These are phyloP conservation scores for Ehretia macrophylla DNA, from an alignment of 257 asterid genomes.

Conservation along the genomic window DNA sequence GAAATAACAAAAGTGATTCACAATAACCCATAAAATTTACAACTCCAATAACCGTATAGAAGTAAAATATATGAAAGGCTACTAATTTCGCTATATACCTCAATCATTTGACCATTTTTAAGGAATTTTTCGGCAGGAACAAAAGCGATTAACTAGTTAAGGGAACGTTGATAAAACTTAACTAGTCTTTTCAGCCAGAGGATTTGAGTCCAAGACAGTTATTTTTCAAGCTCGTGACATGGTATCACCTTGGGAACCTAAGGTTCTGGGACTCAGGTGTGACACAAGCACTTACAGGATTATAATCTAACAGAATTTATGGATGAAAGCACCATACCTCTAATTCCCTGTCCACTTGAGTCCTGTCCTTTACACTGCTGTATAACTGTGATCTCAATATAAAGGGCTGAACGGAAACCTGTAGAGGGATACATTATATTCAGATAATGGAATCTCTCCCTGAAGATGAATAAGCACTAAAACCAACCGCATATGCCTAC, in stretches of 20 bases:
- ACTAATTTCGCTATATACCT: too few species aligned
- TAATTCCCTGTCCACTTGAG: constrained; percentile 93
- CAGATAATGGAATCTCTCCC: not conserved
- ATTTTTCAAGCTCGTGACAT: too few species aligned
- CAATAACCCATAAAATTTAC: too few species aligned
- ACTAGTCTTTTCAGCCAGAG: too few species aligned
- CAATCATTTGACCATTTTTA: too few species aligned
- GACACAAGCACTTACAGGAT: not conserved
- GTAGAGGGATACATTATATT: constrained; percentile 18
- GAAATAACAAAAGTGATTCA: too few species aligned
- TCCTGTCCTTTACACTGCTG: constrained; percentile 91
- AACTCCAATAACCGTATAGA: too few species aligned
- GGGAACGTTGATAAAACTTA: too few species aligned
- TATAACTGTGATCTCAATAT: constrained; percentile 79
- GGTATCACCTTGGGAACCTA: not conserved
- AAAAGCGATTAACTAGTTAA: too few species aligned
- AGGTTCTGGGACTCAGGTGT: not conserved
- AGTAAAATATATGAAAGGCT: too few species aligned
- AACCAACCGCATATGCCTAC: not conserved
- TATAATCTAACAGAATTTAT: not conserved
- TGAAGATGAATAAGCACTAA: constrained; percentile 9
- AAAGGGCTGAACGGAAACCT: constrained; percentile 80
- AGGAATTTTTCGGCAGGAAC: too few species aligned
- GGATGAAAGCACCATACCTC: constrained; percentile 48
- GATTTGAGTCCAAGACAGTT: too few species aligned